Conservation (phyloP, 73 alveolate species). For the Breviolum minutum region DNA sequence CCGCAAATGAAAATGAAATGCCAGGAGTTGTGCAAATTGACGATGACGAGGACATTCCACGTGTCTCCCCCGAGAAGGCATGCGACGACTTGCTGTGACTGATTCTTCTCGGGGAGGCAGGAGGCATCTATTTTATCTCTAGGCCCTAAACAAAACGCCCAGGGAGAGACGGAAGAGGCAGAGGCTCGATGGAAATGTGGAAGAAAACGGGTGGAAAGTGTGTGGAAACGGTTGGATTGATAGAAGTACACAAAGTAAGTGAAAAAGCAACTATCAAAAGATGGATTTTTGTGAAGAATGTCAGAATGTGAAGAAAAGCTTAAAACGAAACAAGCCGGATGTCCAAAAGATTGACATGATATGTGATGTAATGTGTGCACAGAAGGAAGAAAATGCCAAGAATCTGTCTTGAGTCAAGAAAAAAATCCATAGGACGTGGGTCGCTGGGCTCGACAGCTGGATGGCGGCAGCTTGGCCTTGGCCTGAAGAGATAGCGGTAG, state of each 20-base stretch:
- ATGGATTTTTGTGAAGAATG: not conserved
- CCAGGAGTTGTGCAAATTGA: conserved; percentile 4
- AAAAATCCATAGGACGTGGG: conserved; percentile 8
- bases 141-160: no score
- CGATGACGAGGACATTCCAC: not conserved
- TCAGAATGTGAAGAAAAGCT: not conserved
- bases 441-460: conserved; percentile 36
- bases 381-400: not conserved
- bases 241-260: not conserved
- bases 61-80: not conserved
- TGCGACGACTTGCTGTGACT: not conserved
- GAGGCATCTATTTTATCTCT: no score
- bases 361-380: not conserved
- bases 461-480: conserved; percentile 51
- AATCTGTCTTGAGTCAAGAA: not conserved
- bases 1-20: no score
- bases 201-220: no score
- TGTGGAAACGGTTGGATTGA: no score
- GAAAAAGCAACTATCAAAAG: not conserved
- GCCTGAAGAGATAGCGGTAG: no score
- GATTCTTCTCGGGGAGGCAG: no score
- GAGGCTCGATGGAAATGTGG: no score
- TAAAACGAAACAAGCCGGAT: not conserved
- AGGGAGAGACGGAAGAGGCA: no score
- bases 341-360: not conserved